Conservation (phyloP, 2,329 filamentous ascomycete species). For the Lachnellula suecica region DNA sequence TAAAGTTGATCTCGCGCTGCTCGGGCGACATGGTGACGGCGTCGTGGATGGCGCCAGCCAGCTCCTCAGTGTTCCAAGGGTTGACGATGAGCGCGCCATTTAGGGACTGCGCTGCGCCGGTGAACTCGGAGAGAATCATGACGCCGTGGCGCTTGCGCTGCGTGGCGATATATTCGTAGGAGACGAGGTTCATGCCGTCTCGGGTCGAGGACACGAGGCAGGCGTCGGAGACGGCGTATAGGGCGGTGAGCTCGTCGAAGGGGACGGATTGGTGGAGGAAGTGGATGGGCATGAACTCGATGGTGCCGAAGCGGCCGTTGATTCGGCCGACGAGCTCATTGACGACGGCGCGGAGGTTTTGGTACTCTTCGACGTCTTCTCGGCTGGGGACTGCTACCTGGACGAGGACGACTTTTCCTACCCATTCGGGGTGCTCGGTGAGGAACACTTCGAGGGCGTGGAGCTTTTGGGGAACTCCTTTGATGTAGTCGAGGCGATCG, state of each 20-base stretch:
- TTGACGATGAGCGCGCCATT: slow-evolving; percentile 95
- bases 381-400: slow-evolving; percentile 94
- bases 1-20: slow-evolving; percentile 81
- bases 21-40: slow-evolving; percentile 96
- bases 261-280: slow-evolving; percentile 96
- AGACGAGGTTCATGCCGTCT: slow-evolving; percentile 98
- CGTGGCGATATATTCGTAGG: slow-evolving; percentile 96
- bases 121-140: slow-evolving; percentile 95
- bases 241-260: slow-evolving; percentile 90
- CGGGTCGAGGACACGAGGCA: slow-evolving; percentile 94
- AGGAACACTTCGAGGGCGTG: slow-evolving; percentile 96
- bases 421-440: slow-evolving; percentile 96
- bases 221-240: slow-evolving; percentile 90
- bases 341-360: slow-evolving; percentile 90
- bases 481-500: slow-evolving; percentile 97
- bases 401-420: slow-evolving; percentile 93
- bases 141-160: slow-evolving; percentile 88
- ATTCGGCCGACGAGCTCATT: slow-evolving; percentile 97
- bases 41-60: slow-evolving; percentile 90
- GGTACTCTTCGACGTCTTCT: slow-evolving; percentile 96
- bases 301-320: slow-evolving; percentile 94
- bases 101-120: slow-evolving; percentile 89
- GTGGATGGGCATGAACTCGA: slow-evolving; percentile 99
- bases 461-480: slow-evolving; percentile 95
- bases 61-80: slow-evolving; percentile 96